Base-by-base conservation (phyloP, 768 basidiomycete genomes). In the Fibroporia radiculosa region DNA sequence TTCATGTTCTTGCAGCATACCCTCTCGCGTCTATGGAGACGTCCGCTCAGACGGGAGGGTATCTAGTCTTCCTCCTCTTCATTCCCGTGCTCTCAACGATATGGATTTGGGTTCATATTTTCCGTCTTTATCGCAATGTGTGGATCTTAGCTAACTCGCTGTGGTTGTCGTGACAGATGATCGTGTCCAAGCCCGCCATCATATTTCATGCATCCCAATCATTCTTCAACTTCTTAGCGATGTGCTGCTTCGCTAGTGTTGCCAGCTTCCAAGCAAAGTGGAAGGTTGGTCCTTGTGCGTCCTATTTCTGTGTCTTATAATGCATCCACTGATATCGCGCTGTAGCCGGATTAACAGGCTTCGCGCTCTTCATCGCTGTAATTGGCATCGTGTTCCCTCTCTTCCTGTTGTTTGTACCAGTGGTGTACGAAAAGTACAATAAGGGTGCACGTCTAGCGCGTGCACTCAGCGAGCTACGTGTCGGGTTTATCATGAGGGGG, bases 201-300 rank as follows among this genome's bases (percentile, higher is more conserved):
- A 72, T 89, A 44, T 80, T 82, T 59, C 80, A 86, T 60, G 62
- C 76, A 24, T 80, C 77, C 2, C 86, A 95, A 69, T 74, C 80
- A 43, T 93, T 97, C 72, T 92, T 95, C 79, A 83, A 85, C 62
- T 96, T 97, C 59, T 74, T 97, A 36, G 79, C 89, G 11, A 84
- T 95, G 79, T 84, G 83, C 37, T 93, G 90, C 59, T 92, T 90
- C 55, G 93, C 87, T 6, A 82, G 85, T 54, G 86, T 92, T 3
- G 93, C 93, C 0, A 68, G 72, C 18, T 97, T 95, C 63, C 93
- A 97, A 56, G 81, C 87, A 3, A 83, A 84, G 52, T 93, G 79
- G 78, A 58, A 71, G 8, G 74, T 95, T 19, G 88, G 88, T 6
- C 88, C 90, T 29, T 96, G 93, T 95, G 54, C 54, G 91, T 78